phyloP scores from a whole-genome alignment of 2,329 filamentous ascomycete species.

The Hymenoscyphus fructigenus region DNA sequence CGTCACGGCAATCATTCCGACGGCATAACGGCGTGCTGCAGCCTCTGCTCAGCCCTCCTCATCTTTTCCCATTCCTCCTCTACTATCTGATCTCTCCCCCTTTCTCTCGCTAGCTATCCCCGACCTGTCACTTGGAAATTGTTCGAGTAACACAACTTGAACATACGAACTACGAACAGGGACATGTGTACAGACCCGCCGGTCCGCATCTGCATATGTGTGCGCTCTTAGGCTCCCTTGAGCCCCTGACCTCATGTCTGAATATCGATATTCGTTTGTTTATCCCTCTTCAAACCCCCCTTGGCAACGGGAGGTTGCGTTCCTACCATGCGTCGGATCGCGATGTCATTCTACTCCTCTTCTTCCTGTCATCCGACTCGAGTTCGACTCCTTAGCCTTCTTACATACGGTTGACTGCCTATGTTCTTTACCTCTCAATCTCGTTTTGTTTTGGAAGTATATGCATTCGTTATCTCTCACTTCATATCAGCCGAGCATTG shows the following conservation, averaged over 20 bases:
- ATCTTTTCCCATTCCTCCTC: background rate
- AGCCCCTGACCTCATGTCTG: background rate
- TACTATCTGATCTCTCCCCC: background rate
- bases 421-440: background rate
- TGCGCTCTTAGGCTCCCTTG: background rate
- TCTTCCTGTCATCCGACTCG: background rate
- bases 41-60: background rate
- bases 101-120: background rate
- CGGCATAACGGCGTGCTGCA: background rate
- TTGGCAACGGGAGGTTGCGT: slow-evolving; percentile 1
- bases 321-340: background rate
- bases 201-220: background rate
- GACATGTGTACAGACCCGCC: background rate
- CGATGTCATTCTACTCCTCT: background rate
- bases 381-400: background rate
- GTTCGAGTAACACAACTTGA: background rate
- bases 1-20: background rate
- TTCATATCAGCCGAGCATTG: background rate
- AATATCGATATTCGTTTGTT: background rate
- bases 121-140: background rate
- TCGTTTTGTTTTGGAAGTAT: background rate
- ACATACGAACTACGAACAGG: background rate
- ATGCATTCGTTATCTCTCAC: background rate
- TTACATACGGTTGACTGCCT: background rate
- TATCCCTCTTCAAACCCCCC: background rate